Conservation (phyloP, 1,284 basidiomycete species). For the Boletus hoseneyae region DNA sequence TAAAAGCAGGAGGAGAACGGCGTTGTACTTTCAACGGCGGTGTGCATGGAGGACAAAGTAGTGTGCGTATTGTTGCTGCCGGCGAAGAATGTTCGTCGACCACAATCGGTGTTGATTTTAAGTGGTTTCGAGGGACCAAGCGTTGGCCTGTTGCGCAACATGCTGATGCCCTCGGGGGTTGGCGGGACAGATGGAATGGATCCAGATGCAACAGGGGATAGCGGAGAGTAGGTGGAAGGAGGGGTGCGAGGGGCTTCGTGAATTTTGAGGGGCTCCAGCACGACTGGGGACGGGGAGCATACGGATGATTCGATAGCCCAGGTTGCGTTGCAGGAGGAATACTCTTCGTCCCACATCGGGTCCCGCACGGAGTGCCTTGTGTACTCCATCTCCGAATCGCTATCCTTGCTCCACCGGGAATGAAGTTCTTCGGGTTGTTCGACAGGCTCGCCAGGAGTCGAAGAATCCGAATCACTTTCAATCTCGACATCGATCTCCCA, state of each 20-base stretch:
- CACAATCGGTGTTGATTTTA: constrained; percentile 58
- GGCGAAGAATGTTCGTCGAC: constrained; percentile 51
- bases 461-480: constrained; percentile 50
- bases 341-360: constrained; percentile 38
- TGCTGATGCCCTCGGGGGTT: constrained; percentile 51
- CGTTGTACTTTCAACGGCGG: constrained; percentile 60
- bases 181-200: constrained; percentile 42
- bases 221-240: constrained; percentile 37
- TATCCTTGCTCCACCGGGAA: constrained; percentile 65
- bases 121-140: constrained; percentile 43
- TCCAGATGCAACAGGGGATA: constrained; percentile 39
- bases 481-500: constrained; percentile 76
- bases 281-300: constrained; percentile 31
- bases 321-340: constrained; percentile 38
- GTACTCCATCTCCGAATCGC: constrained; percentile 62
- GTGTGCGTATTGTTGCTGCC: constrained; percentile 49
- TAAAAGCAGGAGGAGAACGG: constrained; percentile 52
- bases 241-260: constrained; percentile 34
- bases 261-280: constrained; percentile 34
- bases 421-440: constrained; percentile 35
- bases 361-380: constrained; percentile 41
- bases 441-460: constrained; percentile 32
- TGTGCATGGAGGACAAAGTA: constrained; percentile 64
- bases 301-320: constrained; percentile 43
- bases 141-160: constrained; percentile 34